Base-by-base conservation (phyloP, 1,284 basidiomycete genomes). In the Cutaneotrichosporon sp. region DNA sequence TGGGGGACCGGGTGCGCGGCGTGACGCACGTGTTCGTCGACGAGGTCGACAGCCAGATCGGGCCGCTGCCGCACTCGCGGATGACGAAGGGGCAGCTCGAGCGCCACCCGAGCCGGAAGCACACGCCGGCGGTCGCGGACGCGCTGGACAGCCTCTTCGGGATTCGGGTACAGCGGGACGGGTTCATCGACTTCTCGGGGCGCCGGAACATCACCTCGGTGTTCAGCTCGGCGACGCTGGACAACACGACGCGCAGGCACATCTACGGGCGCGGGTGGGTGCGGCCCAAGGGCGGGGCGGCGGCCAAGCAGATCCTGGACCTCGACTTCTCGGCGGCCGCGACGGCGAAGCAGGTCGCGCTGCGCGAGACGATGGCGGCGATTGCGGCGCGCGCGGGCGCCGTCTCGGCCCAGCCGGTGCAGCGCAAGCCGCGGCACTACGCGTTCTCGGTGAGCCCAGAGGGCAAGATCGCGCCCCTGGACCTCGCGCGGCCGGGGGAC, bases 21-120 rank as follows among this genome's bases (percentile, higher is more conserved):
- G 51, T 70, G 22, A 63, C 60, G 10, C 62, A 67, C 50, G 64
- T 74, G 38, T 62, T 74, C 57, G 36, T 75, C 31, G 74, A 75
- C 57, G 74, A 75, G 59, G 68, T 72, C 2, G 74, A 75, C 27
- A 62, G 67, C 1, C 63, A 72, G 61, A 42, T 73, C 22, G 69
- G 68, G 11, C 50, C 68, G 0, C 47, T 74, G 6, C 74, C 74
- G 1, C 45, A 60, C 10, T 58, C 67, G 20, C 45, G 64, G 43
- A 24, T 56, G 3, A 29, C 58, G 3, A 20, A 47, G 6, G 4
- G 54, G 16, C 58, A 59, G 9, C 50, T 71, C 1, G n/a, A 22
- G 5, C 31, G 51, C 13, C 70, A 69, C 58, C 67, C 66, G 14
- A 27, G 72, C 22, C 64, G 67, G 56, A 24, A 43, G 50, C 71